phyloP scores from a whole-genome alignment of 768 basidiomycete genomes.

The Pholiota molesta region DNA sequence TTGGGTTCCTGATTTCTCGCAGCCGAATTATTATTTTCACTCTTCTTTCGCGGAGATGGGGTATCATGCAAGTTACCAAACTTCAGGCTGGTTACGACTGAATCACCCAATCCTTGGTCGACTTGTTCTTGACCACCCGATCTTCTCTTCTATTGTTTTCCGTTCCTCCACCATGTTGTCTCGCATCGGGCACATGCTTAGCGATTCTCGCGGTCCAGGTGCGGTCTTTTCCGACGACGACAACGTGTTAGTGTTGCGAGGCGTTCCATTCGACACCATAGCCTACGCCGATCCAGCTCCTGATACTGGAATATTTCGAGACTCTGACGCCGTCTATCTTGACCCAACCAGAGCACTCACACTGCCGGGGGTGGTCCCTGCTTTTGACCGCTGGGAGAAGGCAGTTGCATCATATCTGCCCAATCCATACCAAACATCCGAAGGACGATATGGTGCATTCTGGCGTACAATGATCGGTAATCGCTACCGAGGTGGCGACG shows the following conservation, averaged over 20 bases:
- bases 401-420: background rate
- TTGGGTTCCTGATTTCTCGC: conserved; percentile 10
- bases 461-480: background rate
- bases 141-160: background rate
- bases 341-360: background rate
- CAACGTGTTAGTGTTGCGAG: background rate
- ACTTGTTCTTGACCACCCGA: background rate
- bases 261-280: conserved; percentile 10
- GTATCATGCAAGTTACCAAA: background rate
- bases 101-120: background rate
- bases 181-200: background rate
- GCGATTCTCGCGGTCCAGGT: background rate
- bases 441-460: background rate
- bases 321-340: background rate
- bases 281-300: conserved; percentile 1
- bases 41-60: background rate
- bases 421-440: background rate
- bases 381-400: background rate
- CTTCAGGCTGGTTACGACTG: background rate
- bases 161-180: background rate
- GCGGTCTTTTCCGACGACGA: conserved; percentile 1
- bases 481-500: background rate
- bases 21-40: background rate
- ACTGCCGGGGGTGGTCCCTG: background rate
- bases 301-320: background rate